Evolutionary conservation across 768 basidiomycete genomes (phyloP).

Genomic region (Tylopilus subfusipes): DNA sequence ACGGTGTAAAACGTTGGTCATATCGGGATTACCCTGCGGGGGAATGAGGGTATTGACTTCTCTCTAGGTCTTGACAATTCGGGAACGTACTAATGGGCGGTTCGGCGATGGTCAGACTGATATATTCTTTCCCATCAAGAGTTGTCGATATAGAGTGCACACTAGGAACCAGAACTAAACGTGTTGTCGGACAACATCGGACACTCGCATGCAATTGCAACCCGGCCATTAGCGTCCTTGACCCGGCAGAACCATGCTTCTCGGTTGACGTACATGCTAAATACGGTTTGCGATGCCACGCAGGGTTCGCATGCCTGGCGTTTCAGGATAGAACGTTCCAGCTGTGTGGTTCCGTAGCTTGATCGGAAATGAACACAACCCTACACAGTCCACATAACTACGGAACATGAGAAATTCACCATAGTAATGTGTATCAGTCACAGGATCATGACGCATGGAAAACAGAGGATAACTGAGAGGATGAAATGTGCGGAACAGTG

Average conservation of each 20-base stretch:
- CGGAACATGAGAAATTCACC: background rate
- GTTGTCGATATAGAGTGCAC: background rate
- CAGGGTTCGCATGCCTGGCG: conserved; percentile 6
- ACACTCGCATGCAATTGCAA: background rate
- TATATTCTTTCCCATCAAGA: background rate
- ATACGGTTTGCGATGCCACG: background rate
- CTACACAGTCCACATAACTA: background rate
- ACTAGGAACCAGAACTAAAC: background rate
- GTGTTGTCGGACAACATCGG: background rate
- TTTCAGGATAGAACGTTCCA: conserved; percentile 11
- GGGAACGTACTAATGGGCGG: background rate
- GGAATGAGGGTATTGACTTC: background rate
- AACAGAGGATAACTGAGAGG: background rate
- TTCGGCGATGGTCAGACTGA: background rate
- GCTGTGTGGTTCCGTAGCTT: background rate
- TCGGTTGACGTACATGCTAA: background rate
- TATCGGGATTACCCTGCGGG: background rate
- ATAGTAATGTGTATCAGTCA: background rate
- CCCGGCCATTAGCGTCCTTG: background rate
- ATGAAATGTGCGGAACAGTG: background rate
- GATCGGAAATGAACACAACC: background rate
- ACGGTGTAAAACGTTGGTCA: background rate
- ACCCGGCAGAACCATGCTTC: background rate
- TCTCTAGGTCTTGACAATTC: background rate
- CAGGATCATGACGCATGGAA: background rate